Evolutionary conservation across 2,329 filamentous ascomycete species (phyloP).

Genomic region (Colletotrichum tamarilloi): DNA sequence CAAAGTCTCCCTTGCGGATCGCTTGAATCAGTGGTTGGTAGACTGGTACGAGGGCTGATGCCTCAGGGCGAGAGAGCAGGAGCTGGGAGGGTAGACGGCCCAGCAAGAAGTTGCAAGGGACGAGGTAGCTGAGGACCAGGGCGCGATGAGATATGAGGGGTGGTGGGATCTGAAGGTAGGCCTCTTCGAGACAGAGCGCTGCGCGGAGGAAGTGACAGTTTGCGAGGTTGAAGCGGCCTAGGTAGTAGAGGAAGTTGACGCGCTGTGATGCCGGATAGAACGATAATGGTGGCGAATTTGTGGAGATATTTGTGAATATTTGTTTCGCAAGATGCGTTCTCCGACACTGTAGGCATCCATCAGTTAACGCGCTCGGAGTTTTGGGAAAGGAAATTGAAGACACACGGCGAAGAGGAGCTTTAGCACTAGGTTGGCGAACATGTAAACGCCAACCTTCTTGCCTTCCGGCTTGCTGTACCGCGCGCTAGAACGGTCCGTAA

Average conservation of each 20-base stretch:
- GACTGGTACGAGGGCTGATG: conserved; percentile 68
- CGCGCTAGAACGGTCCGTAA: conserved; percentile 81
- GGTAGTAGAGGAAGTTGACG: conserved; percentile 94
- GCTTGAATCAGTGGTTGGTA: conserved; percentile 81
- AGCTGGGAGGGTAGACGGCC: conserved; percentile 80
- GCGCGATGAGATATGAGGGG: conserved; percentile 78
- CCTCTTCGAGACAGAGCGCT: conserved; percentile 78
- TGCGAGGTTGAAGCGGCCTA: conserved; percentile 89
- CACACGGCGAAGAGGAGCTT: conserved; percentile 86
- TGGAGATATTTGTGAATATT: conserved; percentile 88
- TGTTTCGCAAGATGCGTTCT: conserved; percentile 87
- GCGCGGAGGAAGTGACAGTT: conserved; percentile 86
- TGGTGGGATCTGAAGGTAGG: conserved; percentile 76
- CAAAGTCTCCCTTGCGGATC: conserved; percentile 79
- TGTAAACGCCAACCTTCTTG: conserved; percentile 89
- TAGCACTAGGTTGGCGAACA: conserved; percentile 89
- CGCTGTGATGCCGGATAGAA: conserved; percentile 88
- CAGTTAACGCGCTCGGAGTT: no score
- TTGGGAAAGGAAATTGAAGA: conserved; percentile 21
- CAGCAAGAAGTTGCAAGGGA: conserved; percentile 84
- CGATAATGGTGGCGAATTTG: conserved; percentile 82
- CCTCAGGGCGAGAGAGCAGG: conserved; percentile 78
- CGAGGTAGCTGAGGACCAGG: conserved; percentile 84
- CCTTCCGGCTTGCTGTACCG: conserved; percentile 78
- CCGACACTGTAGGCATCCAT: conserved; percentile 65